Base-by-base conservation (phyloP, 371 early-diverging fungal genomes). In the Nematocida parisii region DNA sequence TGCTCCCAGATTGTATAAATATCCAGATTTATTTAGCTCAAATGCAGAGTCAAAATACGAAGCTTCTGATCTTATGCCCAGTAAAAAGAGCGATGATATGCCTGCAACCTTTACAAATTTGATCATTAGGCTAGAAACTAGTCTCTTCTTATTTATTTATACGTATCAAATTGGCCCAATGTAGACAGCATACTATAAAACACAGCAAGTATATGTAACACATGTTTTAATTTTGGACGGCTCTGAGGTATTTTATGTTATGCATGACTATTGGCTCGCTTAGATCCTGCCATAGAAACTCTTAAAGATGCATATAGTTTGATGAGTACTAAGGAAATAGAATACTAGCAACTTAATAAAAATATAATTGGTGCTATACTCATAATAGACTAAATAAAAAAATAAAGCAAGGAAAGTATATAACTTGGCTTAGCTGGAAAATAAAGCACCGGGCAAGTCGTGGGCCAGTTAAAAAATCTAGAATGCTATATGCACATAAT, bases 21-120 rank as follows among this genome's bases (percentile, higher is more conserved):
- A 77, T 50, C 80, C 80, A n/a, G 80, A 52, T 60, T 7, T 68
- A 70, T 77, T 77, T 24, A 77, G 13, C 22, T 77, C 80, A 67
- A 71, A 68, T 18, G 27, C 18, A 24, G 68, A 61, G 57, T 77
- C 71, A 11, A 55, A 42, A 42, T 77, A 77, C 46, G n/a, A 0
- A 1, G 75, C 75, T 46, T 75, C 80, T n/a, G 18, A 7, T 15
- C 1, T 5, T 6, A 40, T 50, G 0, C 46, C n/a, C 4, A 15
- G 7, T 6, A 50, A 1, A 6, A 15, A 11, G 0, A 46, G 1
- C 0, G 0, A 52, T 6, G 39, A 6, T 22, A 46, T 5, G 7
- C 27, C 47, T 47, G 80, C 62, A 15, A 46, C 20, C 33, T 33
- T 42, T 62, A 24, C 0, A 18, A 4, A 15, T 1, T 22, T 45